Percentiles rank a stretch among this genome's conserved stretches.
phyloP scores from a whole-genome alignment of 2,329 filamentous ascomycete genomes.

The Orbilia brochopaga region DNA sequence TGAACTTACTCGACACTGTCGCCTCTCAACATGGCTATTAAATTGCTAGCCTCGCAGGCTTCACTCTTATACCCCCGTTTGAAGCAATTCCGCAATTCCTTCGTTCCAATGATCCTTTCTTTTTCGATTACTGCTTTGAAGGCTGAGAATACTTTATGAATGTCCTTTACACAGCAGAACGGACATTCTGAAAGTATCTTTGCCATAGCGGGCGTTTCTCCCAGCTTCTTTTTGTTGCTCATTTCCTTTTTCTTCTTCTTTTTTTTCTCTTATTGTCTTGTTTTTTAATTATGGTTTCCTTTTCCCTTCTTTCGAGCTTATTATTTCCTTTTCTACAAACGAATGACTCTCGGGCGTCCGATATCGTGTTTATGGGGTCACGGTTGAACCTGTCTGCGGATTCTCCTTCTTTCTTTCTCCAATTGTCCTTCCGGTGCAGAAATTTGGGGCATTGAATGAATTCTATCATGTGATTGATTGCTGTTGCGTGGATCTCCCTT shows the following conservation, averaged over 20 bases:
- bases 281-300: conserved; percentile 6
- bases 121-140: conserved; percentile 2
- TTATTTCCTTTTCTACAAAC: neutral
- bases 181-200: conserved; percentile 5
- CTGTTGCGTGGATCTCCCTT: neutral
- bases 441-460: neutral
- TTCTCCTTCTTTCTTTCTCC: conserved; percentile 10
- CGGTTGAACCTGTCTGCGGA: neutral
- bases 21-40: conserved; percentile 46
- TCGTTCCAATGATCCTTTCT: neutral
- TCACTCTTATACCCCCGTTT: neutral
- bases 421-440: neutral
- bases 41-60: neutral
- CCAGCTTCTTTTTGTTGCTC: conserved; percentile 6
- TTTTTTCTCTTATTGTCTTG: conserved; percentile 9
- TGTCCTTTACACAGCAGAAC: conserved; percentile 15
- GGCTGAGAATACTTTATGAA: neutral
- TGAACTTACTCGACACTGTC: conserved; percentile 40
- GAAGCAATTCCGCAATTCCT: neutral
- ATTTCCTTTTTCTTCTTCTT: conserved; percentile 13
- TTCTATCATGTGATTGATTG: neutral
- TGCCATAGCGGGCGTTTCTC: conserved; percentile 45
- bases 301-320: conserved; percentile 6
- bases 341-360: neutral
- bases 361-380: conserved; percentile 15